Evolutionary conservation across 2,329 filamentous ascomycete species (phyloP), one percentile per base, ranked within the genome.

Genomic region (Talaromyces rugulosus): DNA sequence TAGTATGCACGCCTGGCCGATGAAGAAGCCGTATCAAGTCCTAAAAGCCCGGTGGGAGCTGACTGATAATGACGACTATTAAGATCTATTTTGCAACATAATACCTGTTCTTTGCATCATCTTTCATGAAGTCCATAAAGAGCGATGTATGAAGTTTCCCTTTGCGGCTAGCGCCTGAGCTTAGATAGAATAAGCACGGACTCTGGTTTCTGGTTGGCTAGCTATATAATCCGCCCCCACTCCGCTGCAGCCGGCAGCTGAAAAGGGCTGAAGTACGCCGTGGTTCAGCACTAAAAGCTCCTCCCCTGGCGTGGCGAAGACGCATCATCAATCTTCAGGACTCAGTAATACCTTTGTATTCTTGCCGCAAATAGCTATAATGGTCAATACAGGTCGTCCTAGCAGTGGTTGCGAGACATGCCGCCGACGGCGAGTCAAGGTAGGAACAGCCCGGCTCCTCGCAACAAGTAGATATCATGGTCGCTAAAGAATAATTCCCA

Each of bases 41-140:
- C 14, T 68, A 14, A 55, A 62, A 42, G 51, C 33, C 12, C 47
- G 58, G 33, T 68, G 68, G 67, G 79, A 79, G 55, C 83, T 77
- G 64, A 85, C 78, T 62, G 83, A 85, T 72, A 84, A 78, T 71
- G 18, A 8, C 5, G 44, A 28, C 36, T 40, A 40, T n/a, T 40
- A 40, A 14, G 6, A 2, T n/a, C 16, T n/a, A n/a, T 16, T 40
- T 40, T 40, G 36, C 36, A 7, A 5, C 5, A 16, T n/a, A n/a
- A n/a, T 40, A 6, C 16, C 5, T n/a, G 5, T 40, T 14, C 36
- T 5, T 5, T 40, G 16, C 36, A n/a, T 40, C 8, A 1, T 14
- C n/a, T 16, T 36, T 40, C 16, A 40, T 7, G n/a, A 40, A 40
- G 36, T 40, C 5, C 34, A 5, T 36, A 16, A 36, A 14, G 34